These are phyloP conservation scores for Globisporangium sylvaticum DNA, from an alignment of 352 stramenopile species.

Conservation along the genomic window DNA sequence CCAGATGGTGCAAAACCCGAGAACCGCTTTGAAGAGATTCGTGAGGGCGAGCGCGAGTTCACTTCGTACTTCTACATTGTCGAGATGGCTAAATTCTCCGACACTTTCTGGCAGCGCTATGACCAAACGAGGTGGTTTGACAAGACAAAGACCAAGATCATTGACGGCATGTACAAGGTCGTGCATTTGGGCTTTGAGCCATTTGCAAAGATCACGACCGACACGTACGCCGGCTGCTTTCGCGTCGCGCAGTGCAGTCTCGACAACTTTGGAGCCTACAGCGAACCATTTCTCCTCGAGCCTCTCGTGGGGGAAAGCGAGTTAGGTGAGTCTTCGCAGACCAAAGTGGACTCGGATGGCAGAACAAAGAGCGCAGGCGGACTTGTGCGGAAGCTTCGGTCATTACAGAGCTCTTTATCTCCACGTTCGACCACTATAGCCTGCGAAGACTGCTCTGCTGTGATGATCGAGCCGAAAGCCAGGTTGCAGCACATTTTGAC, in stretches of 20 bases:
- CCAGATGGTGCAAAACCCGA: background rate
- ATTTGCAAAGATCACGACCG: conserved; percentile 34
- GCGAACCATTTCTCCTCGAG: conserved; percentile 48
- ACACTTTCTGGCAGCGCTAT: conserved; percentile 74
- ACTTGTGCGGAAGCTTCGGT: conserved; percentile 9
- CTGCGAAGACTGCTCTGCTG: conserved; percentile 8
- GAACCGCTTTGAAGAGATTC: conserved; percentile 23
- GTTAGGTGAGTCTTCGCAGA: background rate
- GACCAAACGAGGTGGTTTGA: conserved; percentile 82
- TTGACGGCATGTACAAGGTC: conserved; percentile 61
- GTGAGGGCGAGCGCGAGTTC: conserved; percentile 32
- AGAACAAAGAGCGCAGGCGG: background rate
- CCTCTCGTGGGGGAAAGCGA: conserved; percentile 18
- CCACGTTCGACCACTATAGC: background rate
- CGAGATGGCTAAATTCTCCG: conserved; percentile 56
- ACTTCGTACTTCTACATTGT: conserved; percentile 60
- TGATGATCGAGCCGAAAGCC: conserved; percentile 12
- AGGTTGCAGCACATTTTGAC: conserved; percentile 23
- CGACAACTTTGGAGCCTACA: conserved; percentile 42
- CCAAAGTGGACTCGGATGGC: background rate
- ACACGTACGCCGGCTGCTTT: conserved; percentile 53
- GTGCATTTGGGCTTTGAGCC: conserved; percentile 43
- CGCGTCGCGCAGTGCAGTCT: conserved; percentile 57
- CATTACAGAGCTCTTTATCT: conserved; percentile 1
- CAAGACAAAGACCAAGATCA: conserved; percentile 60